These are phyloP conservation scores for Giardia duodenalis DNA, from an alignment of 208 protist species.

Conservation along the genomic window DNA sequence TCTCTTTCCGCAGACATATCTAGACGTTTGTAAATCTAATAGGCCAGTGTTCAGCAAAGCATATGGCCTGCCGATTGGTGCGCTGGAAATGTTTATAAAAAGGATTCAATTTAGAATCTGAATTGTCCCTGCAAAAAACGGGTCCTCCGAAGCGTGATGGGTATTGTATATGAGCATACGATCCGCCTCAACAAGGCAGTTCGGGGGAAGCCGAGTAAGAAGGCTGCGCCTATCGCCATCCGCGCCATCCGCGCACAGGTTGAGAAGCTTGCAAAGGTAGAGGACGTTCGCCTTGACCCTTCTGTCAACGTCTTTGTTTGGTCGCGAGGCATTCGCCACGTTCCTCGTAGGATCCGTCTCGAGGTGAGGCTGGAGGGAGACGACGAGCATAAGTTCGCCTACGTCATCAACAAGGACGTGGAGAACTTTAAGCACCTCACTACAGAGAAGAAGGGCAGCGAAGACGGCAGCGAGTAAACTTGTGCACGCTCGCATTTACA, in stretches of 20 bases:
- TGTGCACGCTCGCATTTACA: no score
- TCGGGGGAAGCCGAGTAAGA: neutral
- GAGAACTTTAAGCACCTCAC: neutral
- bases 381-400: neutral
- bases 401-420: neutral
- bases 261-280: neutral
- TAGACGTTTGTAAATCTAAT: neutral
- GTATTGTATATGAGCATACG: neutral
- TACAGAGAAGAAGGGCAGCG: neutral
- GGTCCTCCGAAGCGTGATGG: neutral
- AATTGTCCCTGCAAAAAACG: no score
- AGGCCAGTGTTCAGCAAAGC: neutral
- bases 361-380: neutral
- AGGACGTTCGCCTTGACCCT: neutral
- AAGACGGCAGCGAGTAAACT: no score
- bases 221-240: neutral
- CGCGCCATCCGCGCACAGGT: neutral
- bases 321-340: neutral
- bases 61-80: neutral
- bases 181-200: neutral
- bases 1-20: neutral
- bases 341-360: neutral
- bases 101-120: neutral
- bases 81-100: slow-evolving; percentile 3
- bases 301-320: slow-evolving; percentile 9